Conservation (phyloP, 164 flowering plant species). For the Tetrastigma voinierianum region DNA sequence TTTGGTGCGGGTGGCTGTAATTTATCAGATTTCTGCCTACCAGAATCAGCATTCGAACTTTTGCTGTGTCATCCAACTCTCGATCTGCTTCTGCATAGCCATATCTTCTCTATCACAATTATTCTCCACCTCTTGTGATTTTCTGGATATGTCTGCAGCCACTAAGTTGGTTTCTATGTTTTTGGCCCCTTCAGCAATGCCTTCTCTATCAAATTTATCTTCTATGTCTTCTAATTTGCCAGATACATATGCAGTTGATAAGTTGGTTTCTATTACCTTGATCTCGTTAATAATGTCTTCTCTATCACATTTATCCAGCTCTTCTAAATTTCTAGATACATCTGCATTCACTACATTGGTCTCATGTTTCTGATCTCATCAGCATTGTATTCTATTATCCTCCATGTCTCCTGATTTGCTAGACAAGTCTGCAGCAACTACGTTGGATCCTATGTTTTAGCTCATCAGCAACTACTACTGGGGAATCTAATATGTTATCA, state of each 20-base stretch:
- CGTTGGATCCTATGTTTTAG: conserved; percentile 18
- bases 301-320: conserved; percentile 22
- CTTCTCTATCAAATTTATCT: conserved; percentile 25
- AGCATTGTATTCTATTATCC: conserved; percentile 19
- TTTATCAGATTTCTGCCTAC: conserved; percentile 40
- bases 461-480: conserved; percentile 16
- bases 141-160: conserved; percentile 13
- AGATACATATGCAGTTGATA: conserved; percentile 13
- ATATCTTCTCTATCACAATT: conserved; percentile 24
- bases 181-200: not conserved
- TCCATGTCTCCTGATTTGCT: conserved; percentile 28
- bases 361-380: conserved; percentile 1
- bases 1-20: conserved; percentile 22
- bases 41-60: conserved; percentile 25
- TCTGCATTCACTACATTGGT: conserved; percentile 21
- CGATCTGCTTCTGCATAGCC: conserved; percentile 20
- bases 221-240: conserved; percentile 28
- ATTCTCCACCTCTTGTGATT: conserved; percentile 28
- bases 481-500: conserved; percentile 17
- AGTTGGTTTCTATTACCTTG: conserved; percentile 13
- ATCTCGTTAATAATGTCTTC: conserved; percentile 16
- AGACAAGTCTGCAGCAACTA: conserved; percentile 14
- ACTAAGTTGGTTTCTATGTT: conserved; percentile 17
- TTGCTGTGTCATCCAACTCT: conserved; percentile 21
- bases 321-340: conserved; percentile 21